These are phyloP conservation scores for Chlorella sp. DNA, from an alignment of 139 green algal species.

Conservation along the genomic window DNA sequence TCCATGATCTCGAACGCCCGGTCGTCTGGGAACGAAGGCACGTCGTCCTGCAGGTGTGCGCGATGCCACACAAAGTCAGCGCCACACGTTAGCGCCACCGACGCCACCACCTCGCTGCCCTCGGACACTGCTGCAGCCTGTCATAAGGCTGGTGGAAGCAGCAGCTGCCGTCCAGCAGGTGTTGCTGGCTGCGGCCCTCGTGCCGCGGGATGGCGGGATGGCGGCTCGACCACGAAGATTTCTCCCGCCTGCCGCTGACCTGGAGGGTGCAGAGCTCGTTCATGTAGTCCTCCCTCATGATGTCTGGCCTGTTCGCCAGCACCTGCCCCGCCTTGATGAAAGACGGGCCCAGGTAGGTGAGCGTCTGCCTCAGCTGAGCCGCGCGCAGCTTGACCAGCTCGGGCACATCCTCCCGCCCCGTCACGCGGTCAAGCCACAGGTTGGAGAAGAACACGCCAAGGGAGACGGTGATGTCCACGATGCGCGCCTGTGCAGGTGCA, in stretches of 20 bases:
- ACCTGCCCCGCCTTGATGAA: constrained; percentile 99
- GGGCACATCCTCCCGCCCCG: constrained; percentile 32
- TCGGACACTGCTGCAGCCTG: no score
- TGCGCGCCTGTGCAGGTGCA: constrained; percentile 23
- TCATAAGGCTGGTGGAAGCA: no score
- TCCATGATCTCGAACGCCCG: constrained; percentile 86
- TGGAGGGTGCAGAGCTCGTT: constrained; percentile 93
- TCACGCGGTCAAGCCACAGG: constrained; percentile 41
- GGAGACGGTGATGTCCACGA: constrained; percentile 32
- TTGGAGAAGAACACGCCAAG: constrained; percentile 45
- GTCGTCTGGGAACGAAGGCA: constrained; percentile 78
- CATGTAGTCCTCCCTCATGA: constrained; percentile 98
- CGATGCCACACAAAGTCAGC: no score
- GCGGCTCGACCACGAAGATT: not conserved
- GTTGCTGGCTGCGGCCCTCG: not conserved
- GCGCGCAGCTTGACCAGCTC: constrained; percentile 58
- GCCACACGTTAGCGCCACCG: no score
- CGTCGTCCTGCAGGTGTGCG: constrained; percentile 66
- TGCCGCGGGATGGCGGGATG: not conserved
- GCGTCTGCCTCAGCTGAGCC: constrained; percentile 74
- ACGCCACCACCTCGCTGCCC: no score
- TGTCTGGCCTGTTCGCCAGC: constrained; percentile 96
- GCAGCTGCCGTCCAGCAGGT: no score
- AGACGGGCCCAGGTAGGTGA: constrained; percentile 85
- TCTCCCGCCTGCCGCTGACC: no score